Evolutionary conservation across 2,329 filamentous ascomycete genomes (phyloP).

Genomic region (Penicillium italicum): DNA sequence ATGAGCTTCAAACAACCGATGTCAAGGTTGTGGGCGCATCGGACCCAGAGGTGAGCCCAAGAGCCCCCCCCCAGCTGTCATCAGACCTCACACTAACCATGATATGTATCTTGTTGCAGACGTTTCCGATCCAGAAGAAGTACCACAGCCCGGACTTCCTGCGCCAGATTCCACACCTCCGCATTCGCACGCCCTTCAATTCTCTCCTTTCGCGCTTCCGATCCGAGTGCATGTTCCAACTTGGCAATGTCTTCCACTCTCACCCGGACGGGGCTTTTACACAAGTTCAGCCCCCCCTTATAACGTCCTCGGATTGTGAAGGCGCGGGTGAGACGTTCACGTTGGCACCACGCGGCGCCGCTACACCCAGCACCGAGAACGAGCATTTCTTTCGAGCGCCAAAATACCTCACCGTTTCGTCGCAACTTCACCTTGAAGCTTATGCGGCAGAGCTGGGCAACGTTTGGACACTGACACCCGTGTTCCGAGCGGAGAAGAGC

Average conservation of each 20-base stretch:
- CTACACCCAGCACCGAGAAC: slow-evolving; percentile 31
- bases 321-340: slow-evolving; percentile 92
- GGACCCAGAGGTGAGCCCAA: slow-evolving; percentile 66
- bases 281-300: slow-evolving; percentile 84
- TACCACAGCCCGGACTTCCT: slow-evolving; percentile 88
- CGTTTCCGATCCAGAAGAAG: slow-evolving; percentile 93
- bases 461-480: slow-evolving; percentile 91
- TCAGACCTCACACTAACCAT: slow-evolving; percentile 8
- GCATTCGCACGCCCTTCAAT: slow-evolving; percentile 76
- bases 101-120: slow-evolving; percentile 50
- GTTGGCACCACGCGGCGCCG: slow-evolving; percentile 50
- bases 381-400: slow-evolving; percentile 73
- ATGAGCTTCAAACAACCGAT: slow-evolving; percentile 73
- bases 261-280: slow-evolving; percentile 56
- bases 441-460: slow-evolving; percentile 81
- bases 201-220: slow-evolving; percentile 75
- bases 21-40: slow-evolving; percentile 71
- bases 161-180: slow-evolving; percentile 81
- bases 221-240: slow-evolving; percentile 69
- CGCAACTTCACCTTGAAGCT: slow-evolving; percentile 90
- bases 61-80: not conserved
- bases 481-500: slow-evolving; percentile 88
- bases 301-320: slow-evolving; percentile 96
- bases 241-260: slow-evolving; percentile 70
- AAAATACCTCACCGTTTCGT: slow-evolving; percentile 96